phyloP scores from a whole-genome alignment of 768 basidiomycete species.

The Nidula microcarpa region DNA sequence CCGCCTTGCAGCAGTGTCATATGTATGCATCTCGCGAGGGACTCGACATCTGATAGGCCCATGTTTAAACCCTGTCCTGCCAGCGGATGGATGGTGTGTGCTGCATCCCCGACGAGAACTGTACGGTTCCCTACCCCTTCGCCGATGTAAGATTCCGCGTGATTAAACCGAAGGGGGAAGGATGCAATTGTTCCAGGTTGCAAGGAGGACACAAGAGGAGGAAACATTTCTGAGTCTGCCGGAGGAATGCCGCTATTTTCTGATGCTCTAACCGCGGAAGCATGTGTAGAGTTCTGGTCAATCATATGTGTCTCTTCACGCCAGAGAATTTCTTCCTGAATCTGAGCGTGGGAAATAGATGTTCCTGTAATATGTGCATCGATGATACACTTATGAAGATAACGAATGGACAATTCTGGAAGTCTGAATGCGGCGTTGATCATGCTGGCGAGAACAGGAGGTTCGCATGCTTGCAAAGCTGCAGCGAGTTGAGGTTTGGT shows the following conservation, averaged over 20 bases:
- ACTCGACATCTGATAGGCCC: conserved; percentile 84
- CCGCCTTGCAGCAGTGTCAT: conserved; percentile 57
- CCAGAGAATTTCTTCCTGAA: conserved; percentile 66
- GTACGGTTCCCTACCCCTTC: conserved; percentile 65
- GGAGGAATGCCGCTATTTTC: conserved; percentile 52
- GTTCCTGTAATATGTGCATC: conserved; percentile 43
- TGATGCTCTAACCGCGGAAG: conserved; percentile 36
- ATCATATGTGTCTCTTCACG: conserved; percentile 72
- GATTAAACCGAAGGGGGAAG: conserved; percentile 86
- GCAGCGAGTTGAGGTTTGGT: conserved; percentile 73
- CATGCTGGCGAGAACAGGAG: conserved; percentile 63
- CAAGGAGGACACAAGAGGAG: conserved; percentile 70
- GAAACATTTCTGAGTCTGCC: conserved; percentile 56
- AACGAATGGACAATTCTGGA: conserved; percentile 68
- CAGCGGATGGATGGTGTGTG: conserved; percentile 91
- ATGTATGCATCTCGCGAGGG: conserved; percentile 64
- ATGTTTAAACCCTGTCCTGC: conserved; percentile 96
- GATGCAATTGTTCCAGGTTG: conserved; percentile 77
- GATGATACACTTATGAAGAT: conserved; percentile 59
- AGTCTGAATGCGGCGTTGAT: conserved; percentile 91
- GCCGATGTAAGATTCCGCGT: conserved; percentile 85
- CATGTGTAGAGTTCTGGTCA: conserved; percentile 58
- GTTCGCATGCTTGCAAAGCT: conserved; percentile 64
- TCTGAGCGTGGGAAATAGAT: conserved; percentile 43
- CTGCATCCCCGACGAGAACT: conserved; percentile 92